phyloP scores from a whole-genome alignment of 805 yeast species.

The Suhomyces canberraensis region DNA sequence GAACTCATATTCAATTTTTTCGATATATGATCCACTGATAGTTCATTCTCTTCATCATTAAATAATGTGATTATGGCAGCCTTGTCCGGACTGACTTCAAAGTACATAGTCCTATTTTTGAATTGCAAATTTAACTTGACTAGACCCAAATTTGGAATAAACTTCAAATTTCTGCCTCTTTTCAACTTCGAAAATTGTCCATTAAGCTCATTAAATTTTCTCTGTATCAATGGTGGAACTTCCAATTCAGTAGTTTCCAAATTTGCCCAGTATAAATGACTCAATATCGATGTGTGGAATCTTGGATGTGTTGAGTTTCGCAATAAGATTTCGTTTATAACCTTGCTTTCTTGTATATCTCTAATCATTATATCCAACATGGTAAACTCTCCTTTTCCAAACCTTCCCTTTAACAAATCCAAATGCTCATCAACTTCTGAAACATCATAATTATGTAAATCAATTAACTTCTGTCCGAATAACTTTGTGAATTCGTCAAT shows the following conservation, averaged over 20 bases:
- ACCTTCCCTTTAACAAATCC: conserved; percentile 55
- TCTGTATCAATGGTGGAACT: conserved; percentile 46
- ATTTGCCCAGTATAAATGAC: conserved; percentile 72
- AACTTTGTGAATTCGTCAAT: conserved; percentile 60
- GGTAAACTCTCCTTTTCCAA: conserved; percentile 64
- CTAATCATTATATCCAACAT: conserved; percentile 80
- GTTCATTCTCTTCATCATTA: conserved; percentile 27
- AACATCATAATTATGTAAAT: conserved; percentile 38
- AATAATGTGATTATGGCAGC: conserved; percentile 62
- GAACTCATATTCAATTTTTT: conserved; percentile 41
- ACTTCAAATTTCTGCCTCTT: conserved; percentile 55
- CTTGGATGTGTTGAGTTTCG: no score
- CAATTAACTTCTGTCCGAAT: conserved; percentile 56
- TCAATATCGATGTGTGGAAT: conserved; percentile 61
- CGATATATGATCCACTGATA: conserved; percentile 32
- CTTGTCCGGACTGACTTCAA: conserved; percentile 63
- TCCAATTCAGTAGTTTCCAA: conserved; percentile 36
- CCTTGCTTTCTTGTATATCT: conserved; percentile 60
- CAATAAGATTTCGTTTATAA: conserved; percentile 30
- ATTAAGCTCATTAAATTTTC: conserved; percentile 43
- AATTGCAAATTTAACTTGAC: conserved; percentile 56
- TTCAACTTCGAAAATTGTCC: conserved; percentile 42
- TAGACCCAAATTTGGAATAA: conserved; percentile 58
- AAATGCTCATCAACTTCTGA: conserved; percentile 41
- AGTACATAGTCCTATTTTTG: conserved; percentile 32